Conservation (phyloP, 495 filamentous ascomycete species). For the Talaromyces ruber region DNA sequence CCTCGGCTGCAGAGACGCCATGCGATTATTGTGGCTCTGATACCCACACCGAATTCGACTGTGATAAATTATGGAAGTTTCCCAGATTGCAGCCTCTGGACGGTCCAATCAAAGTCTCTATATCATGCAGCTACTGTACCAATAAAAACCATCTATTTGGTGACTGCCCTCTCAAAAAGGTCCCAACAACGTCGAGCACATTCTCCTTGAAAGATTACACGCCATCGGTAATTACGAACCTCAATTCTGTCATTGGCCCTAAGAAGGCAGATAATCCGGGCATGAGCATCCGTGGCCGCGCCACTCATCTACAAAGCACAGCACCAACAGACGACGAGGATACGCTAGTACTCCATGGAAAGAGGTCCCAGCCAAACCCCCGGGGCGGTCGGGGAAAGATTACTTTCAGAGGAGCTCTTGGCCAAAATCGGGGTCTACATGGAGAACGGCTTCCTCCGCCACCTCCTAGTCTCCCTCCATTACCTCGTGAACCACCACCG, state of each 20-base stretch:
- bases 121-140: conserved; percentile 42
- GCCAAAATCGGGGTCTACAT: not conserved
- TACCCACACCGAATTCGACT: conserved; percentile 34
- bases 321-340: not conserved
- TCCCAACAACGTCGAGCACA: conserved; percentile 17
- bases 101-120: conserved; percentile 23
- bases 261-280: conserved; percentile 1
- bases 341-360: not conserved
- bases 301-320: not conserved
- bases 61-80: conserved; percentile 33
- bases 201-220: conserved; percentile 29
- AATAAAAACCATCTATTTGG: conserved; percentile 37
- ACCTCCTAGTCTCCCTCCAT: not conserved
- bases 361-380: not conserved
- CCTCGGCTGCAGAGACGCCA: conserved; percentile 26
- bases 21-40: conserved; percentile 37
- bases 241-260: conserved; percentile 17
- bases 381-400: conserved; percentile 5
- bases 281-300: conserved; percentile 5
- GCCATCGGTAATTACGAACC: conserved; percentile 25
- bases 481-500: conserved; percentile 2
- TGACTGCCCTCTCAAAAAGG: conserved; percentile 30
- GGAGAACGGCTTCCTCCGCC: conserved; percentile 3
- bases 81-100: conserved; percentile 15
- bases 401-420: not conserved